Evolutionary conservation across 805 yeast genomes (phyloP).

Genomic region (Candida boleticola): DNA sequence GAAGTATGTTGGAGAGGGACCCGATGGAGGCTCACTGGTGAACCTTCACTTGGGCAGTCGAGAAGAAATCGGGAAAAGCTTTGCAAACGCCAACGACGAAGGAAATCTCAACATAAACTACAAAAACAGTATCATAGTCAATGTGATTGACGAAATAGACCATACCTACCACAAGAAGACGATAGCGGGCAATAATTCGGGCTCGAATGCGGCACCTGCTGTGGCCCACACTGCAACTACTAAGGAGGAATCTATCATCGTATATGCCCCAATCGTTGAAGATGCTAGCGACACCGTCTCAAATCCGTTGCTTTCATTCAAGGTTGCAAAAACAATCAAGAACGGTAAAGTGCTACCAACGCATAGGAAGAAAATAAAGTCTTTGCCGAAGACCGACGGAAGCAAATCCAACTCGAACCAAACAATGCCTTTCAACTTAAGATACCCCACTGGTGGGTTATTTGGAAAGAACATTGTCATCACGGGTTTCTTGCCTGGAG

Average conservation of each 20-base stretch:
- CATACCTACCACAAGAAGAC: constrained; percentile 7
- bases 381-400: constrained; percentile 4
- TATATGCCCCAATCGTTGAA: constrained; percentile 30
- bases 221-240: neutral
- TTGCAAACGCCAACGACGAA: constrained; percentile 13
- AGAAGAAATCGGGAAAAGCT: constrained; percentile 9
- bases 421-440: constrained; percentile 47
- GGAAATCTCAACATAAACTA: constrained; percentile 28
- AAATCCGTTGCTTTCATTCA: constrained; percentile 36
- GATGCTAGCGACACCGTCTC: constrained; percentile 7
- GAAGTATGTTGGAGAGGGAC: constrained; percentile 23
- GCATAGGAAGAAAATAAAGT: constrained; percentile 19
- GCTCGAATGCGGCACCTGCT: neutral
- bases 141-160: constrained; percentile 25
- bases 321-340: constrained; percentile 31
- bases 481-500: constrained; percentile 55
- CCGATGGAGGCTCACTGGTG: constrained; percentile 2
- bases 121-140: constrained; percentile 32
- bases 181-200: neutral
- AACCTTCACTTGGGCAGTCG: constrained; percentile 11
- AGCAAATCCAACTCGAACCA: constrained; percentile 9
- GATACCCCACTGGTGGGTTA: constrained; percentile 57
- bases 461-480: constrained; percentile 67
- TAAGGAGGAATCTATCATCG: constrained; percentile 26
- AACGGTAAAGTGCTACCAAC: constrained; percentile 30